These are phyloP conservation scores for Fagopyrum homotropicum DNA, from an alignment of 148 eudicot genomes.

Conservation along the genomic window DNA sequence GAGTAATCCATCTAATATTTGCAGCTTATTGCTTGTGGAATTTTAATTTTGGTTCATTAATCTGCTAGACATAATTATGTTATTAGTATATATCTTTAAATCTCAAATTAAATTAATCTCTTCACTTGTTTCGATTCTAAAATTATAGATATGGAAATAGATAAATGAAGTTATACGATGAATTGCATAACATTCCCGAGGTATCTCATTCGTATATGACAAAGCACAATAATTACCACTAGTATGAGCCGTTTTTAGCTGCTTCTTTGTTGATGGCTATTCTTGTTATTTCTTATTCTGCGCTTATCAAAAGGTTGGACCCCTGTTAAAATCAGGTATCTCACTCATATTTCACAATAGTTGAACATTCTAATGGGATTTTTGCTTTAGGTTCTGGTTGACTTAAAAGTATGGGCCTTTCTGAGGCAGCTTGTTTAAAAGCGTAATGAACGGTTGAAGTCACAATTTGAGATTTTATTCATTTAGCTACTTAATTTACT, in stretches of 20 bases:
- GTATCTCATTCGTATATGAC: background rate
- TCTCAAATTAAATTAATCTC: background rate
- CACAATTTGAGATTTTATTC: background rate
- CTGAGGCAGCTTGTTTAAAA: background rate
- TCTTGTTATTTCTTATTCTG: too few relatives aligned
- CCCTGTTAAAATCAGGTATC: background rate
- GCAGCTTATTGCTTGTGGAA: background rate
- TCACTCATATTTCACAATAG: too few relatives aligned
- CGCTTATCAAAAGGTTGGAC: too few relatives aligned
- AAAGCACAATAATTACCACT: too few relatives aligned
- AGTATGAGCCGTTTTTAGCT: too few relatives aligned
- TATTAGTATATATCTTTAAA: background rate
- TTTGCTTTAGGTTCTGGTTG: background rate
- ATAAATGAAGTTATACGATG: background rate
- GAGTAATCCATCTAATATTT: constrained; percentile 13
- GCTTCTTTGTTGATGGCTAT: too few relatives aligned
- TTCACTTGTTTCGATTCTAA: background rate
- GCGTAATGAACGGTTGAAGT: background rate
- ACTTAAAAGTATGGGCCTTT: background rate
- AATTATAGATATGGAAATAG: background rate
- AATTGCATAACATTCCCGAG: background rate
- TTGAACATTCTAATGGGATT: background rate
- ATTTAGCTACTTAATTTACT: background rate
- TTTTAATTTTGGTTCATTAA: background rate
- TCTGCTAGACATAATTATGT: background rate